Conservation (phyloP, 257 asterid species). For the Solanum virginianum region DNA sequence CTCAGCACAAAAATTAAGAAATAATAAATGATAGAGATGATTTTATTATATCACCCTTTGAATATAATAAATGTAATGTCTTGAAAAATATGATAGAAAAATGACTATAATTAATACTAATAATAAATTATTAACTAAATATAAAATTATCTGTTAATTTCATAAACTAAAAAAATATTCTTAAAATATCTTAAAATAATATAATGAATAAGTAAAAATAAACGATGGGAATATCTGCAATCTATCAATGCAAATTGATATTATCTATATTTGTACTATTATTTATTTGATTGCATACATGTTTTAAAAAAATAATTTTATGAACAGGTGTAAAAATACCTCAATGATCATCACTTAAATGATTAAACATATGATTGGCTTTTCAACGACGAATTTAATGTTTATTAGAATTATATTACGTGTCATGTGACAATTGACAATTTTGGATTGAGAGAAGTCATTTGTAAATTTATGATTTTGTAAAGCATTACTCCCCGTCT, state of each 20-base stretch:
- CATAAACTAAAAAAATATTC: no score
- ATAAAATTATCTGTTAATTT: no score
- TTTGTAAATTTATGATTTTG: background rate
- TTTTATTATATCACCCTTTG: no score
- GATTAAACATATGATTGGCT: background rate
- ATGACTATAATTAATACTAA: no score
- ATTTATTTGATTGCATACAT: background rate
- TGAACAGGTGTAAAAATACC: background rate
- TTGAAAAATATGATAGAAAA: no score
- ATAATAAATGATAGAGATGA: no score
- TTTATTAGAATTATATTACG: background rate
- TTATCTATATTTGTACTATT: background rate
- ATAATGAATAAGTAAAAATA: no score
- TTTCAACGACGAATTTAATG: background rate
- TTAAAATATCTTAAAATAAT: no score
- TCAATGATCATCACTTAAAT: background rate
- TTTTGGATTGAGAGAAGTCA: background rate
- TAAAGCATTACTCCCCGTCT: background rate
- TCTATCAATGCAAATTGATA: background rate
- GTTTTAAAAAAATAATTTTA: background rate
- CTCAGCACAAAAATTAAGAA: no score
- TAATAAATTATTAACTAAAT: no score
- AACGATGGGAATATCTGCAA: no score
- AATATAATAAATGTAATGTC: rapidly evolving
- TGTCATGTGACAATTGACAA: background rate